These are phyloP conservation scores for Pseudopyricularia javanii DNA, from an alignment of 2,329 filamentous ascomycete species.

Conservation along the genomic window DNA sequence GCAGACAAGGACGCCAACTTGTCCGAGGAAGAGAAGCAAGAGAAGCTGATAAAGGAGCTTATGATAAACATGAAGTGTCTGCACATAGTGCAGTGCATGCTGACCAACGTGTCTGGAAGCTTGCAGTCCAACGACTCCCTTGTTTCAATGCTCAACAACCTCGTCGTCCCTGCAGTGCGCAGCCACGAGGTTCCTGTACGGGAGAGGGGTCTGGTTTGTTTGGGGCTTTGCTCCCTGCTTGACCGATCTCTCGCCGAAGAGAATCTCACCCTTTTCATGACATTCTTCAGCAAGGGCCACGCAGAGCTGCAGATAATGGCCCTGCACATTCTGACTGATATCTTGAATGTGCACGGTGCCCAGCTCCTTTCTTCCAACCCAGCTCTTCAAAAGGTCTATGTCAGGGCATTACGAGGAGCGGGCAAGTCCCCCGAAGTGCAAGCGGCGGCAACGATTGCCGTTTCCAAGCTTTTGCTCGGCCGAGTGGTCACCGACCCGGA, in stretches of 20 bases:
- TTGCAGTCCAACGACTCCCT: slow-evolving; percentile 81
- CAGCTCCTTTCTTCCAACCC: slow-evolving; percentile 59
- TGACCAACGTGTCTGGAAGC: slow-evolving; percentile 81
- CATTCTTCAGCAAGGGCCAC: slow-evolving; percentile 91
- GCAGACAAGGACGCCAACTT: slow-evolving; percentile 13
- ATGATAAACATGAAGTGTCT: slow-evolving; percentile 98
- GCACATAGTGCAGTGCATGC: slow-evolving; percentile 94
- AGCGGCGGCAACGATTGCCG: slow-evolving; percentile 66
- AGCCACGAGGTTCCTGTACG: slow-evolving; percentile 87
- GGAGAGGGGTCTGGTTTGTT: slow-evolving; percentile 77
- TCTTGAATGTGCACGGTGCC: slow-evolving; percentile 77
- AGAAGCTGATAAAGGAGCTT: slow-evolving; percentile 78
- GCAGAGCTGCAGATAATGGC: slow-evolving; percentile 80
- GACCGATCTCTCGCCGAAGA: slow-evolving; percentile 86
- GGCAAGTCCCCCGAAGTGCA: slow-evolving; percentile 63
- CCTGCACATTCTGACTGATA: slow-evolving; percentile 84
- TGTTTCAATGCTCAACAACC: slow-evolving; percentile 96
- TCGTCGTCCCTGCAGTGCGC: slow-evolving; percentile 88
- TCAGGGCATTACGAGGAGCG: slow-evolving; percentile 65
- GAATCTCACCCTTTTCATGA: slow-evolving; percentile 85
- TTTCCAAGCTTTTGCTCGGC: slow-evolving; percentile 77
- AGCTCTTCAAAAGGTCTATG: slow-evolving; percentile 71
- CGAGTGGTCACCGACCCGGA: slow-evolving; percentile 61
- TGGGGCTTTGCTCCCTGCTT: slow-evolving; percentile 83
- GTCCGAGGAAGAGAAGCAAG: slow-evolving; percentile 53